phyloP scores from a whole-genome alignment of 805 yeast species.

The Groenewaldozyma tartarivorans region DNA sequence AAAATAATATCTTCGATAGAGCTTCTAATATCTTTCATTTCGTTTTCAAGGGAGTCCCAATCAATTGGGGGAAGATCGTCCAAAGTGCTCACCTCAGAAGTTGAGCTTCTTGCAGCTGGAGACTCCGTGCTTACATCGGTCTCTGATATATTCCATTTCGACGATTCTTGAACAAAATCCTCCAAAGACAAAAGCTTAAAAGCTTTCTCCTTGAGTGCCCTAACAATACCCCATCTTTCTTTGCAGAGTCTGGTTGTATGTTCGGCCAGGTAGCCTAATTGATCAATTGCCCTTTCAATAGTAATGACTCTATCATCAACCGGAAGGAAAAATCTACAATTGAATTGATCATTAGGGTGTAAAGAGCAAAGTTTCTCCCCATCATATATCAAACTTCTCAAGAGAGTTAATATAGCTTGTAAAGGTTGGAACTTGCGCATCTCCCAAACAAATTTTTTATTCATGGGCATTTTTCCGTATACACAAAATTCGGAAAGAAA shows the following conservation, averaged over 20 bases:
- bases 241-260: conserved; percentile 8
- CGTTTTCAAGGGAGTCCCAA: conserved; percentile 3
- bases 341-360: neutral
- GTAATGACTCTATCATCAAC: conserved; percentile 2
- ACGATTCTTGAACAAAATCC: neutral
- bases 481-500: conserved; percentile 7
- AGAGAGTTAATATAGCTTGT: conserved; percentile 8
- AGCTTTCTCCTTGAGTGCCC: conserved; percentile 4
- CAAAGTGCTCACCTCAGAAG: conserved; percentile 1
- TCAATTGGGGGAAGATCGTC: neutral
- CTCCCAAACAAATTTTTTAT: conserved; percentile 8
- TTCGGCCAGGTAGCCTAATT: conserved; percentile 5
- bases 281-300: conserved; percentile 2
- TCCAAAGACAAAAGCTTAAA: conserved; percentile 5
- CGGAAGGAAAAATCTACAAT: neutral
- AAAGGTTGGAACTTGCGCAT: conserved; percentile 10
- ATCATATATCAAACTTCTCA: conserved; percentile 4
- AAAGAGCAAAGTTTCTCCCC: neutral
- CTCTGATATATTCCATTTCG: conserved; percentile 2
- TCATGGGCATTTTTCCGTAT: conserved; percentile 4
- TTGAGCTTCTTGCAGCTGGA: neutral
- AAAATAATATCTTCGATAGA: conserved; percentile 1
- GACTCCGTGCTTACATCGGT: neutral
- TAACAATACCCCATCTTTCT: conserved; percentile 8
- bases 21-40: conserved; percentile 1